Percentiles rank a stretch among this genome's conserved stretches.
Conservation (phyloP, 441 rosid genomes). For the Jatropha multifida region DNA sequence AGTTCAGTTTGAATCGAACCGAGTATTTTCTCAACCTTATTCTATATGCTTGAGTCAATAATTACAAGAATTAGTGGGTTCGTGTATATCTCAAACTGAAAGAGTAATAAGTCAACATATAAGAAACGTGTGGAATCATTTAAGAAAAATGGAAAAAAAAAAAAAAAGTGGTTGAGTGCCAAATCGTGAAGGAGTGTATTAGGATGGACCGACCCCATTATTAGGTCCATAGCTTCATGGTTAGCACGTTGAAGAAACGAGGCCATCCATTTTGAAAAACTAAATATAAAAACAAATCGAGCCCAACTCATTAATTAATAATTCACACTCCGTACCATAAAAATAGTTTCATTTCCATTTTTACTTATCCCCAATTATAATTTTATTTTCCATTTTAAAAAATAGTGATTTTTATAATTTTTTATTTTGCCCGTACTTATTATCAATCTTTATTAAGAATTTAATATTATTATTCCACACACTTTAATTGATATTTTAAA, state of each 20-base stretch:
- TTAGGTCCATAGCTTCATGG: conserved; percentile 28
- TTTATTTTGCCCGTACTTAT: too few species aligned
- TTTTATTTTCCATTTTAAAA: too few species aligned
- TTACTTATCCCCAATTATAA: too few species aligned
- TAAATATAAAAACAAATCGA: too few species aligned
- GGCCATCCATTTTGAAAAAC: conserved; percentile 31
- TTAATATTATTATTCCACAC: too few species aligned
- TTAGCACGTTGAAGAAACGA: conserved; percentile 31
- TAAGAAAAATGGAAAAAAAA: background rate
- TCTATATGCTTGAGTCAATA: background rate
- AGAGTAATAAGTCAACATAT: background rate
- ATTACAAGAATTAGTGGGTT: background rate
- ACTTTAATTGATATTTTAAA: too few species aligned
- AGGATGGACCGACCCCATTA: background rate
- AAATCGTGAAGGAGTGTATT: background rate
- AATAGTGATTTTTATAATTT: too few species aligned
- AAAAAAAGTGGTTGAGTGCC: background rate
- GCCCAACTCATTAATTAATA: too few species aligned
- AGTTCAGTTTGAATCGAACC: too few species aligned
- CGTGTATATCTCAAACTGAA: background rate
- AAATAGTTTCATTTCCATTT: too few species aligned
- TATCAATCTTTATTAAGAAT: too few species aligned
- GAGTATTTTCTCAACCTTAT: background rate
- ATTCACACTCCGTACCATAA: too few species aligned
- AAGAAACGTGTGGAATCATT: conserved; percentile 24